A percentile compares a stretch with the other conserved stretches of the same genome.
These are phyloP conservation scores for Aspergillus heteromorphus DNA, from an alignment of 495 filamentous ascomycete genomes.

Conservation along the genomic window DNA sequence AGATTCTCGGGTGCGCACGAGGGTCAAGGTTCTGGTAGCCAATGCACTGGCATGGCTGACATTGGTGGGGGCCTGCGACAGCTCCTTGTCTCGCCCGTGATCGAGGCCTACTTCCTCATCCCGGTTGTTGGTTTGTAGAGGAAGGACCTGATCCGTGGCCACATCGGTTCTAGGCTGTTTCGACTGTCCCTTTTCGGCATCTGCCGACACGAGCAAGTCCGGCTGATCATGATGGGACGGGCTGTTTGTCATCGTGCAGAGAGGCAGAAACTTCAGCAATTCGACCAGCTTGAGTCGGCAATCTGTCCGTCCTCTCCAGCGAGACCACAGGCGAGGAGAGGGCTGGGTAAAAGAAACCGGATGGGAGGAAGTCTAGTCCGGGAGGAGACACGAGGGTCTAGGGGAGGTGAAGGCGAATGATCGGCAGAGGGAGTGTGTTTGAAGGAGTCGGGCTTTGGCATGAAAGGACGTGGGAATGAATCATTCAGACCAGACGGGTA, in stretches of 20 bases:
- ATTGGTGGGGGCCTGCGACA: slow-evolving; percentile 24
- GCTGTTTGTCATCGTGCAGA: background rate
- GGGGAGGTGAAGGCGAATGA: too few relatives aligned
- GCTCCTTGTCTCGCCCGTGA: slow-evolving; percentile 6
- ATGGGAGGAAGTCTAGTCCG: too few relatives aligned
- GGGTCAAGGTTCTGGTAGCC: slow-evolving; percentile 28
- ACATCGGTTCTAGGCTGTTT: background rate
- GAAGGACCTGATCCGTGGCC: slow-evolving; percentile 1
- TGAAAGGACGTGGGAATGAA: too few relatives aligned
- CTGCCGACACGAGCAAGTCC: background rate
- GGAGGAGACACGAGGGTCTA: too few relatives aligned
- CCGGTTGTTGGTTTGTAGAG: slow-evolving; percentile 4
- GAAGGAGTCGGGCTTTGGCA: too few relatives aligned
- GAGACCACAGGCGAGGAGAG: too few relatives aligned
- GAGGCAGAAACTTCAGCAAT: background rate
- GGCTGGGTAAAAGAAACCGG: too few relatives aligned
- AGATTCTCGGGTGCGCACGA: slow-evolving; percentile 43
- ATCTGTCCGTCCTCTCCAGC: too few relatives aligned
- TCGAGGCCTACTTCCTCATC: slow-evolving; percentile 24
- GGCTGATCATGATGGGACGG: background rate
- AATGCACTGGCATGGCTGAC: slow-evolving; percentile 20
- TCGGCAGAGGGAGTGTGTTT: too few relatives aligned
- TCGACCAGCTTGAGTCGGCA: too few relatives aligned
- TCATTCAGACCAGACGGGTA: too few relatives aligned
- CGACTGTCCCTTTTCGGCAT: background rate